phyloP scores from a whole-genome alignment of 768 basidiomycete genomes.

The Cubamyces lactineus region DNA sequence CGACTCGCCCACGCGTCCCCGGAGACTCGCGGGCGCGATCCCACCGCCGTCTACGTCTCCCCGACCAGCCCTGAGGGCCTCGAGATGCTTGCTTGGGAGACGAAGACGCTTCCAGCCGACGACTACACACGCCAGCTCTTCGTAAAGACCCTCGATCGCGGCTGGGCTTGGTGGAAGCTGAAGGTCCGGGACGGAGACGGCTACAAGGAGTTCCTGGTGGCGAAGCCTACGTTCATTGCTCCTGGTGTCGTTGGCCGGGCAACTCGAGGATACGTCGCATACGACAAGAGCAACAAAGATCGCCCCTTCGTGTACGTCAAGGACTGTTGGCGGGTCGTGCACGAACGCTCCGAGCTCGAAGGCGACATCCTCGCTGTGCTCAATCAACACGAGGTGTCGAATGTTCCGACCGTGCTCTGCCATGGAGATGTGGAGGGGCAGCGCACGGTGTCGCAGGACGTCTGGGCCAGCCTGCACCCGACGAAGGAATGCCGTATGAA shows the following conservation, averaged over 20 bases:
- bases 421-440: slow-evolving; percentile 5
- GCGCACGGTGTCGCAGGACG: neutral
- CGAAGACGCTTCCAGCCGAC: neutral
- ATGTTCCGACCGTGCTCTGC: slow-evolving; percentile 7
- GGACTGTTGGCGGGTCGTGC: slow-evolving; percentile 8
- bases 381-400: neutral
- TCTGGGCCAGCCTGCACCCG: neutral
- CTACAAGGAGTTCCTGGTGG: slow-evolving; percentile 9
- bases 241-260: slow-evolving; percentile 1
- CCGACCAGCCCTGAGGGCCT: neutral
- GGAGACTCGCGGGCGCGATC: slow-evolving; percentile 2
- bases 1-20: neutral
- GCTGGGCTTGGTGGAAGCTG: slow-evolving; percentile 6
- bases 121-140: neutral
- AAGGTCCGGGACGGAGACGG: neutral
- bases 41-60: neutral
- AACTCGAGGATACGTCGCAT: slow-evolving; percentile 16
- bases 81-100: neutral
- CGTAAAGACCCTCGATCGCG: neutral
- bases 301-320: slow-evolving; percentile 9
- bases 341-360: neutral
- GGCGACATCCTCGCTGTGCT: neutral
- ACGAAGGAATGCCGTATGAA: neutral
- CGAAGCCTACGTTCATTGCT: neutral
- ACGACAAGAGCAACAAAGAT: neutral